phyloP scores from a whole-genome alignment of 345 rosid species.

The Bruguiera parviflora region DNA sequence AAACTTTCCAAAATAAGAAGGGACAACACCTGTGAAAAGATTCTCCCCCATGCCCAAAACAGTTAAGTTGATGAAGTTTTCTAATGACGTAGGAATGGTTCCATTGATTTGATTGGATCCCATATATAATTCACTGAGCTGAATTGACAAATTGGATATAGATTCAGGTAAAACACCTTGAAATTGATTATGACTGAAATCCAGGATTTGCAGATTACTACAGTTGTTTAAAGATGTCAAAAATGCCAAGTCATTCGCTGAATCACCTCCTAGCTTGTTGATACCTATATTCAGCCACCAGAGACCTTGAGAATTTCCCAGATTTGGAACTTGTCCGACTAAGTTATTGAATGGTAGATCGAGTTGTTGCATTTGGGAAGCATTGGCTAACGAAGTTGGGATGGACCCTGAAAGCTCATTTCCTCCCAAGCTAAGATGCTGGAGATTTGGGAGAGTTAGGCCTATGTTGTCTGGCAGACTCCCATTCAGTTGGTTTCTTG shows the following conservation, averaged over 20 bases:
- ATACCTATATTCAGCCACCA: neutral
- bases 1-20: conserved; percentile 14
- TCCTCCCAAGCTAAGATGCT: neutral
- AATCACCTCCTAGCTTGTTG: conserved; percentile 14
- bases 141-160: neutral
- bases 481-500: conserved; percentile 1
- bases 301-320: conserved; percentile 1
- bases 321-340: conserved; percentile 11
- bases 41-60: neutral
- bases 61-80: conserved; percentile 1
- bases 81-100: neutral
- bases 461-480: conserved; percentile 11
- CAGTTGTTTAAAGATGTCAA: conserved; percentile 10
- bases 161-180: conserved; percentile 3
- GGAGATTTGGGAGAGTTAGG: conserved; percentile 11
- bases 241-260: conserved; percentile 9
- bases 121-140: neutral
- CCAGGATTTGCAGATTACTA: conserved; percentile 7
- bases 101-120: conserved; percentile 10
- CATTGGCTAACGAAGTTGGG: conserved; percentile 16
- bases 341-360: conserved; percentile 4
- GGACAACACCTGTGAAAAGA: conserved; percentile 13
- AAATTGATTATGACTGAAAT: neutral
- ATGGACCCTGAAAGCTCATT: conserved; percentile 8
- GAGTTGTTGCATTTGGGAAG: neutral